Conservation (phyloP, 2,329 filamentous ascomycete genomes). For the Teratosphaeria pseudoeucalypti region DNA sequence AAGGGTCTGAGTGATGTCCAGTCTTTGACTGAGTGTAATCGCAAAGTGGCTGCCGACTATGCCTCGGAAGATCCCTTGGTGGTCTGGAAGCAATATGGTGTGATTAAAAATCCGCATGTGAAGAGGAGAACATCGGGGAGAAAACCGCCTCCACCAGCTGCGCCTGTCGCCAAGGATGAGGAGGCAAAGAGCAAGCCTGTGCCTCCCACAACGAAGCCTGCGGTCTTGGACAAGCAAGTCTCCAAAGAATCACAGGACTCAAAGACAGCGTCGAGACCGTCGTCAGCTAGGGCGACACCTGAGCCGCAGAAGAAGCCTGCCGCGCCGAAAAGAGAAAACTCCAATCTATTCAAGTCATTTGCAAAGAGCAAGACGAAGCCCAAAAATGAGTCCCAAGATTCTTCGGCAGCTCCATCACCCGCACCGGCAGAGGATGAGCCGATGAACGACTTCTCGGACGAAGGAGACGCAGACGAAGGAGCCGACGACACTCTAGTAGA, state of each 20-base stretch:
- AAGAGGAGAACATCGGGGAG: conserved; percentile 40
- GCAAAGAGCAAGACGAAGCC: conserved; percentile 51
- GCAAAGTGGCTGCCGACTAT: conserved; percentile 49
- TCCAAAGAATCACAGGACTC: conserved; percentile 9
- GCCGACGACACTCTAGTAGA: conserved; percentile 40
- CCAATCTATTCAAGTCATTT: conserved; percentile 69
- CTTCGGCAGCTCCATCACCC: conserved; percentile 29
- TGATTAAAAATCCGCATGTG: conserved; percentile 63
- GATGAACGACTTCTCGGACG: conserved; percentile 33
- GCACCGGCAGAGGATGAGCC: conserved; percentile 18
- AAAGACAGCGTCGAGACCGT: conserved; percentile 8
- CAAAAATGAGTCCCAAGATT: conserved; percentile 35
- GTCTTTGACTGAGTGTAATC: conserved; percentile 58
- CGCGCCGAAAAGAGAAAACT: conserved; percentile 45
- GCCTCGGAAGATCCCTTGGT: conserved; percentile 50
- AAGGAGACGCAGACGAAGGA: conserved; percentile 44
- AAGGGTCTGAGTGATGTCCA: conserved; percentile 57
- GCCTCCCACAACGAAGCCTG: conserved; percentile 9
- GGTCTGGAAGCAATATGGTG: conserved; percentile 54
- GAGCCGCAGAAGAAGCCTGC: conserved; percentile 28
- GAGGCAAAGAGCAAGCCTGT: conserved; percentile 13
- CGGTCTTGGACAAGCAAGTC: conserved; percentile 14
- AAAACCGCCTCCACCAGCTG: conserved; percentile 28
- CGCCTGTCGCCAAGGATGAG: conserved; percentile 6
- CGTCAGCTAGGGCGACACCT: conserved; percentile 11